phyloP scores from a whole-genome alignment of 163 green algal species.

The Picocystis sp. region DNA sequence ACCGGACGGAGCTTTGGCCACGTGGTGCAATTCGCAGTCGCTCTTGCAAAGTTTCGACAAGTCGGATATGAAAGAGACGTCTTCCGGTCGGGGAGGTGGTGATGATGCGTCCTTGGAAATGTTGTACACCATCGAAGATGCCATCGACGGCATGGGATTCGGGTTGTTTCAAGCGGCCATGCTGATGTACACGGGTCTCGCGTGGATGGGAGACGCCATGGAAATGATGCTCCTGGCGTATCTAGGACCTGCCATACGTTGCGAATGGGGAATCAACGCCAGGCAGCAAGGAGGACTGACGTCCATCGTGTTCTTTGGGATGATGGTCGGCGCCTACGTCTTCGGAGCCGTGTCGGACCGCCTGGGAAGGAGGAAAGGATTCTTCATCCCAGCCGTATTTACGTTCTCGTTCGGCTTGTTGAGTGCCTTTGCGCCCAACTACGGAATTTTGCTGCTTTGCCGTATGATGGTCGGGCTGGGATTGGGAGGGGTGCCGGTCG shows the following conservation, averaged over 20 bases:
- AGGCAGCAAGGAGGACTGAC: slow-evolving; percentile 34
- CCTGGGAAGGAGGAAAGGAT: slow-evolving; percentile 35
- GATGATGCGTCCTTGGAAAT: neutral
- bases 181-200: slow-evolving; percentile 42
- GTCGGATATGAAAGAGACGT: too few species aligned
- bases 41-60: too few species aligned
- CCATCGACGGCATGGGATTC: slow-evolving; percentile 36
- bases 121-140: slow-evolving; percentile 25
- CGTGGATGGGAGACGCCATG: slow-evolving; percentile 53
- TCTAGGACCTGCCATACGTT: slow-evolving; percentile 42
- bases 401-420: slow-evolving; percentile 28
- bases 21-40: too few species aligned
- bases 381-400: slow-evolving; percentile 35
- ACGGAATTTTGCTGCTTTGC: slow-evolving; percentile 37
- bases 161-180: slow-evolving; percentile 47
- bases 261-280: slow-evolving; percentile 31
- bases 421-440: slow-evolving; percentile 19
- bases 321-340: slow-evolving; percentile 47
- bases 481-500: slow-evolving; percentile 53
- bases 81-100: neutral
- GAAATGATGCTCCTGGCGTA: slow-evolving; percentile 75
- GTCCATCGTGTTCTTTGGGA: slow-evolving; percentile 46
- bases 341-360: slow-evolving; percentile 45
- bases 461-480: slow-evolving; percentile 48
- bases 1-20: too few species aligned